A percentile compares a stretch with the other conserved stretches of the same genome.
phyloP scores from a whole-genome alignment of 805 yeast species.

The Yarrowia divulgata region DNA sequence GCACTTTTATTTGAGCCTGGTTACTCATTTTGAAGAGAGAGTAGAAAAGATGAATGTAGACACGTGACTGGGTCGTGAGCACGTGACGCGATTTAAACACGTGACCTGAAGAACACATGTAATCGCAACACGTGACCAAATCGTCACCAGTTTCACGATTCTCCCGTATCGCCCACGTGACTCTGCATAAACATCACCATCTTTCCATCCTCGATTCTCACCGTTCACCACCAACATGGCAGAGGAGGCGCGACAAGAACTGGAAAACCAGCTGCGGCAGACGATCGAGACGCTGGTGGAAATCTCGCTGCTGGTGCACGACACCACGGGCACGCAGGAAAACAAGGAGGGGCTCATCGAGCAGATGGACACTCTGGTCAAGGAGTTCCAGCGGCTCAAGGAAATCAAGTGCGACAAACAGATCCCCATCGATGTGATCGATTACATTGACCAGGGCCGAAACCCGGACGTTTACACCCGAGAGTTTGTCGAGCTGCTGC shows the following conservation, averaged over 20 bases:
- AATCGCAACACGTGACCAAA: too few relatives aligned
- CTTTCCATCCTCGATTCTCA: background rate
- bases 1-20: too few relatives aligned
- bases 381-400: slow-evolving; percentile 50
- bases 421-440: slow-evolving; percentile 80
- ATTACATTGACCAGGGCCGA: slow-evolving; percentile 93
- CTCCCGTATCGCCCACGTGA: background rate
- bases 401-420: slow-evolving; percentile 43
- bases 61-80: too few relatives aligned
- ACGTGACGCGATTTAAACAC: too few relatives aligned
- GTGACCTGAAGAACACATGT: too few relatives aligned
- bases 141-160: too few relatives aligned
- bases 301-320: slow-evolving; percentile 90
- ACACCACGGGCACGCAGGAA: slow-evolving; percentile 86
- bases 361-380: slow-evolving; percentile 44
- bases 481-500: slow-evolving; percentile 94
- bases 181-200: slow-evolving; percentile 16
- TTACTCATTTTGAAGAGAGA: too few relatives aligned
- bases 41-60: too few relatives aligned
- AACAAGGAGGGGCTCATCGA: slow-evolving; percentile 65
- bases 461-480: slow-evolving; percentile 97
- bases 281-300: slow-evolving; percentile 84
- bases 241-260: slow-evolving; percentile 40
- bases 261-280: slow-evolving; percentile 55
- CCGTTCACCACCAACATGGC: background rate